Evolutionary conservation across 805 yeast species (phyloP).

Genomic region (Peterozyma xylosa): DNA sequence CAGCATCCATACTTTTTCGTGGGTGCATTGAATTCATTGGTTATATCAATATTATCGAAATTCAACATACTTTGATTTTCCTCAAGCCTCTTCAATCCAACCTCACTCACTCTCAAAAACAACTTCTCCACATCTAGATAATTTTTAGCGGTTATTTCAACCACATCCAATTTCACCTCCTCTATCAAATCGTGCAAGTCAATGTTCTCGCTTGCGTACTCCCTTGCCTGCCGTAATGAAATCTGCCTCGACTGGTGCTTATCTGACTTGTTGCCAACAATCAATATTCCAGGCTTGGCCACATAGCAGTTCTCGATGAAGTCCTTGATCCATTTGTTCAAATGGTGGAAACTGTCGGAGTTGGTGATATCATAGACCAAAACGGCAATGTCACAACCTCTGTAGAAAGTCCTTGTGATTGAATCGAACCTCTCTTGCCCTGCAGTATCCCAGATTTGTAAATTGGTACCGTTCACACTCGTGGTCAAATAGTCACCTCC

Average conservation of each 20-base stretch:
- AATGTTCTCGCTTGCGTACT: slow-evolving; percentile 14
- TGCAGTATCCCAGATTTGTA: slow-evolving; percentile 88
- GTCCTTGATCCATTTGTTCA: slow-evolving; percentile 36
- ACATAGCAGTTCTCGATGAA: slow-evolving; percentile 42
- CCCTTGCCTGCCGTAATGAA: slow-evolving; percentile 22
- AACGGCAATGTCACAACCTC: slow-evolving; percentile 52
- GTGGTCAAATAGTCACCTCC: slow-evolving; percentile 53
- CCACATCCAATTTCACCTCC: slow-evolving; percentile 18
- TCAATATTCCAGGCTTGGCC: slow-evolving; percentile 35
- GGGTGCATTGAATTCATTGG: not conserved
- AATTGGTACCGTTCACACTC: slow-evolving; percentile 19
- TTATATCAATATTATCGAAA: slow-evolving; percentile 18
- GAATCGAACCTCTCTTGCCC: slow-evolving; percentile 88
- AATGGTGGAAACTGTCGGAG: slow-evolving; percentile 39
- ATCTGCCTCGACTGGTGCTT: slow-evolving; percentile 19
- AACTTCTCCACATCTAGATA: slow-evolving; percentile 18
- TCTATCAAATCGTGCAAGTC: slow-evolving; percentile 13
- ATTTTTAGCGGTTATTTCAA: slow-evolving; percentile 20
- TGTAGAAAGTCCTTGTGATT: slow-evolving; percentile 45
- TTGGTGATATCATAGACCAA: slow-evolving; percentile 47
- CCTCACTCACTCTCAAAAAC: slow-evolving; percentile 19
- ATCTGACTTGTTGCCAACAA: slow-evolving; percentile 49
- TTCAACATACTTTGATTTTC: slow-evolving; percentile 12
- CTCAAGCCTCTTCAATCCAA: slow-evolving; percentile 13
- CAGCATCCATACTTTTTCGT: slow-evolving; percentile 3